Base-by-base conservation (phyloP, 2,329 filamentous ascomycete genomes). In the Trichocomaceae sp. region DNA sequence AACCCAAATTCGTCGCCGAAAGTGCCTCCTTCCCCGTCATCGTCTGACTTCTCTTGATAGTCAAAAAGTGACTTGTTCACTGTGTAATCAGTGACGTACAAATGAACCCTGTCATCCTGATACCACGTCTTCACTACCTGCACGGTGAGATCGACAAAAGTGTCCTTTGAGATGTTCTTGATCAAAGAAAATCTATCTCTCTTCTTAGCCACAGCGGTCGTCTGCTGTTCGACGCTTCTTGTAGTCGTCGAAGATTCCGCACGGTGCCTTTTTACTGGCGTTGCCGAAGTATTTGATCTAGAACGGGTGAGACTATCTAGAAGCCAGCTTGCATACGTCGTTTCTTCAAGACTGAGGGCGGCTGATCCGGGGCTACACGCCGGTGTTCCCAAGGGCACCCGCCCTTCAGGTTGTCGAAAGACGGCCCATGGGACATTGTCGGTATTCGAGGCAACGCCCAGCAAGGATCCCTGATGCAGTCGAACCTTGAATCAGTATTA, bases 1-100 rank as follows among this genome's bases (percentile, higher is more conserved):
- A 88, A 86, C n/a, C 77, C 79, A 57, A 73, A 81, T 0, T 73
- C 68, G 60, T 86, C 82, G 3, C 79, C 80, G 8, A 37, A n/a
- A 22, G 19, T 35, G 47, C 82, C 78, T 29, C 5, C 26, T 8
- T 29, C 23, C 7, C 10, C 29, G 29, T 67, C 66, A 5, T 65
- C 63, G 9, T 73, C 68, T 47, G 69, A 64, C 3, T 72, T 72
- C 3, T 54, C 50, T 33, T 64, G 62, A 56, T 82, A 83, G 35
- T 83, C 70, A 60, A 79, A 85, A 56, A 96, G 83, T 1, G 64
- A 57, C 0, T 75, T 64, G 63, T 96, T 89, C 50, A 81, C 73
- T 0, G 90, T 95, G 68, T 91, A 96, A 69, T 96, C 91, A 0
- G 88, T 87, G 17, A 95, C 74, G 75, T 90, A 90, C 0, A 96